Evolutionary conservation across 2,329 filamentous ascomycete genomes (phyloP), one percentile per base, ranked within the genome.

Genomic region (Fusarium verrucosum): DNA sequence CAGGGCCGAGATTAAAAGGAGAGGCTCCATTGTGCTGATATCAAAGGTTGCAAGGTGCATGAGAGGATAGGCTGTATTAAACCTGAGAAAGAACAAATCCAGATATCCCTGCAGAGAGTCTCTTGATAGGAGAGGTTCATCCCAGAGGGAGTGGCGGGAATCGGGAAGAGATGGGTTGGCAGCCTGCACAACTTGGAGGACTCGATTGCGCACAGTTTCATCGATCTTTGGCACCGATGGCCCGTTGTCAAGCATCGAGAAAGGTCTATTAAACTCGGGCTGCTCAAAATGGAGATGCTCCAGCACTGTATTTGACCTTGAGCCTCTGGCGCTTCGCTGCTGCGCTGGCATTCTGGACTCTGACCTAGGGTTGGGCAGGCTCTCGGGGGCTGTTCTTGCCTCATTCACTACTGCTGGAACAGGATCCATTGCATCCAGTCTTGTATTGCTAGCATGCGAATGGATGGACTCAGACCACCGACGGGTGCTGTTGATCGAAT

Each of bases 401-500:
- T 44, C 37, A 10, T 14, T 44, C 26, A 50, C 16, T 13, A 45
- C n/a, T 7, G 47, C 13, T n/a, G 37, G 25, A 10, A 37, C 26
- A 19, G 47, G 26, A 23, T 45, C 37, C 7, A 38, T 5, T 1
- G 38, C 4, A 25, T 50, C 47, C n/a, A 19, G 19, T 10, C 45
- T 41, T 5, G 45, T 8, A 17, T 49, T 35, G 3, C 37, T 33
- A 7, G 0, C 25, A 4, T 50, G 47, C 13, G 47, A 50, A 13
- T 50, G n/a, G 16, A 44, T 38, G 14, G 47, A 50, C 37, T 64
- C 65, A 0, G 65, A 49, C 64, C 62, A 66, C 23, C 46, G 38
- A 14, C 62, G 65, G 5, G 65, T 60, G 14, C 52, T 73, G 43
- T 58, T 66, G 64, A 66, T 70, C 23, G 54, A 66, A 52, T 65